Percentiles rank a stretch among this genome's conserved stretches.
Conservation (phyloP, 1,284 basidiomycete genomes). For the Mycosarcoma mackinlayi region DNA sequence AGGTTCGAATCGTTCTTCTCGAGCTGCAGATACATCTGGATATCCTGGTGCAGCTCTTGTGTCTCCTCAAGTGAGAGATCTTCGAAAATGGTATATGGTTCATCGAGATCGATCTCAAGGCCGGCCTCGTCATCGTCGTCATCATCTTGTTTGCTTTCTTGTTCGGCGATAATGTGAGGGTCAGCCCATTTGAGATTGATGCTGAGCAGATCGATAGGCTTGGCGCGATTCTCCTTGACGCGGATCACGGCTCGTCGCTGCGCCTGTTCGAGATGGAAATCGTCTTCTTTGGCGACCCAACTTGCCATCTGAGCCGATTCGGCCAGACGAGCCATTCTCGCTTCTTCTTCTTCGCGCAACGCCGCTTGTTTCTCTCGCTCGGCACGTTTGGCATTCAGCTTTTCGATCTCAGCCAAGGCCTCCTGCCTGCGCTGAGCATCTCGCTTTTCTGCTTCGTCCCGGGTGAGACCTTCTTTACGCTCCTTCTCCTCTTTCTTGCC, state of each 20-base stretch:
- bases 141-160: conserved; percentile 79
- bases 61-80: conserved; percentile 88
- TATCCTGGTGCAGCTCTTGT: conserved; percentile 92
- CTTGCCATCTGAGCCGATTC: conserved; percentile 97
- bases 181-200: conserved; percentile 66
- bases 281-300: conserved; percentile 96
- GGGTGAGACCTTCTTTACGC: conserved; percentile 82
- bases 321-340: conserved; percentile 84
- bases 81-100: conserved; percentile 97
- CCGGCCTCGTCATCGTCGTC: conserved; percentile 86
- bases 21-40: conserved; percentile 87
- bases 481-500: conserved; percentile 98
- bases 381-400: conserved; percentile 86
- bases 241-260: conserved; percentile 89
- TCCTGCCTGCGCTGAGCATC: conserved; percentile 86
- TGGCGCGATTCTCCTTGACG: conserved; percentile 90
- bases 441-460: conserved; percentile 81
- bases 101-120: conserved; percentile 96
- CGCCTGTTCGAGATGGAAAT: conserved; percentile 96
- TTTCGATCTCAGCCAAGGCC: conserved; percentile 87
- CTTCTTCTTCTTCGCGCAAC: conserved; percentile 89
- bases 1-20: conserved; percentile 86
- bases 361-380: conserved; percentile 89
- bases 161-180: conserved; percentile 87
- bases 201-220: conserved; percentile 65